Base-by-base conservation (phyloP, 352 stramenopile species). In the Globisporangium rhizosaccharum region DNA sequence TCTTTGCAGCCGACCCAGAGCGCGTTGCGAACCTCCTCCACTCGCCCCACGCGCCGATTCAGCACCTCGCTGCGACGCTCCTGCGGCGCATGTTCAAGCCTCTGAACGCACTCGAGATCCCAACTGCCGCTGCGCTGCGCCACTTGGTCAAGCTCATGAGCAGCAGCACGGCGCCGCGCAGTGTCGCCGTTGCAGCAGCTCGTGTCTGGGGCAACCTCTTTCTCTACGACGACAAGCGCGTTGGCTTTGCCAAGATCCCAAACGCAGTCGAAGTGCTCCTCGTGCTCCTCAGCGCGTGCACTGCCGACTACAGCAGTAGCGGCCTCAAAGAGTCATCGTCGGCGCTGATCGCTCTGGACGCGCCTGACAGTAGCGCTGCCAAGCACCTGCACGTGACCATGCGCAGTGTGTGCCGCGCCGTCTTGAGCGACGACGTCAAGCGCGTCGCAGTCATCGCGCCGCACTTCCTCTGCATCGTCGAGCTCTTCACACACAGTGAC, bases 171-270 rank as follows among this genome's bases (percentile, higher is more conserved):
- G 51, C 55, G 33, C 10, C 20, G 10, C 17, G 23, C 12, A 57
- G 73, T 53, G 15, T 76, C 9, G 63, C 56, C 1, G 57, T 88
- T 0, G 50, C 55, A 2, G 74, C 74, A 0, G 80, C 66, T 14
- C 70, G 80, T 41, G 78, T 87, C 0, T 90, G 78, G 76, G 75
- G 76, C 5, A 90, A 88, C 18, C 65, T 90, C 2, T 68, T 87
- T 15, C 66, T 76, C 23, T 76, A 76, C 51, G 66, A 75, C n/a
- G 76, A 87, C 61, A 88, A 90, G 42, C 75, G 73, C 3, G 42
- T 59, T 5, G 53, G 61, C 9, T 87, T 88, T 42, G 71, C 75
- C 3, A 58, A 74, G 42, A 53, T 75, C 10, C 26, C 64, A 1
- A 67, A 79, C 46, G 72, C 72, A 0, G 62, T 80, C 0, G 71